phyloP scores from a whole-genome alignment of 2,329 filamentous ascomycete species.

The Furcasterigmium furcatum region DNA sequence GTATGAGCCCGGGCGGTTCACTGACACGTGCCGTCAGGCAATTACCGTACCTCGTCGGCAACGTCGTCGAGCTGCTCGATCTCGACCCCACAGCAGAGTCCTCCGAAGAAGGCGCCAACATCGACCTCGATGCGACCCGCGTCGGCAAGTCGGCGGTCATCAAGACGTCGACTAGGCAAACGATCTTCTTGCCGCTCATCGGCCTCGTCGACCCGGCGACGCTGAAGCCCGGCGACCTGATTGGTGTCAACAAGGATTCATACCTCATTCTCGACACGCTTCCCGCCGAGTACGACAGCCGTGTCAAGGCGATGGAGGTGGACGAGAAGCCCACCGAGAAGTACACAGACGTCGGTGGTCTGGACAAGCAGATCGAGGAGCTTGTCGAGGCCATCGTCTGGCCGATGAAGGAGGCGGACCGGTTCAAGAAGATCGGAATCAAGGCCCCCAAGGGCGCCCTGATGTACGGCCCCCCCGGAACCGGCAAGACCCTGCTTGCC shows the following conservation, averaged over 20 bases:
- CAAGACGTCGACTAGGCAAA: conserved; percentile 97
- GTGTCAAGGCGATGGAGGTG: conserved; percentile 99
- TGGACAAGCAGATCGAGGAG: conserved; percentile 99
- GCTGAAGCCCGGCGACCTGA: conserved; percentile 92
- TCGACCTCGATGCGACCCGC: conserved; percentile 92
- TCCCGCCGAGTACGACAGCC: conserved; percentile 95
- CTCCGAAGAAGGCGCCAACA: conserved; percentile 96
- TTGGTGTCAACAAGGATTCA: conserved; percentile 98
- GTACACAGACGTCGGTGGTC: conserved; percentile 94
- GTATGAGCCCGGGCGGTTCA: conserved; percentile 4
- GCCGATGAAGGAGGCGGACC: conserved; percentile 99
- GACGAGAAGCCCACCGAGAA: conserved; percentile 99
- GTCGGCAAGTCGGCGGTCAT: conserved; percentile 99
- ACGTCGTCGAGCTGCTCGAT: conserved; percentile 95
- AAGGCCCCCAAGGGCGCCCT: conserved; percentile 97
- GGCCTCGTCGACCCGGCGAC: conserved; percentile 94
- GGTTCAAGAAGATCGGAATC: conserved; percentile 99
- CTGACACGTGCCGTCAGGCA: conserved; percentile 58
- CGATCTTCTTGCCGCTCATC: conserved; percentile 96
- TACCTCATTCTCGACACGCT: conserved; percentile 96
- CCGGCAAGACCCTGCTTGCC: conserved; percentile 87
- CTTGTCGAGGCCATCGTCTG: conserved; percentile 97
- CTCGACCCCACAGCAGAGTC: conserved; percentile 95
- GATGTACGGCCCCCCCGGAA: conserved; percentile 95
- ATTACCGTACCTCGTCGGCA: conserved; percentile 96